These are phyloP conservation scores for Gaillardinia entomophila DNA, from an alignment of 805 yeast genomes.

Conservation along the genomic window DNA sequence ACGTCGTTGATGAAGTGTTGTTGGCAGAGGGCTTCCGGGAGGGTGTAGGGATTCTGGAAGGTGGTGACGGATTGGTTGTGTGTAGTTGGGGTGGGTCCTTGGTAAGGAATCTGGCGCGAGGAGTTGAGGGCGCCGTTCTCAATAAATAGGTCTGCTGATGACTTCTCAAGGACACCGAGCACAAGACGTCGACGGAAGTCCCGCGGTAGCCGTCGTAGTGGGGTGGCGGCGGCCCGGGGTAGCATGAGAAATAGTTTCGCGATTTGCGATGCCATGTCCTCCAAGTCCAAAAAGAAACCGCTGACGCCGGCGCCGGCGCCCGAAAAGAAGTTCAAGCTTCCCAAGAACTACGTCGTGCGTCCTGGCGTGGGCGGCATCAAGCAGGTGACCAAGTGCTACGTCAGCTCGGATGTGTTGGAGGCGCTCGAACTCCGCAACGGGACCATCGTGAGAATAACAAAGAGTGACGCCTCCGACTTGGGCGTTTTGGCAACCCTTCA, in stretches of 20 bases:
- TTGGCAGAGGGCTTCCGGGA: background rate
- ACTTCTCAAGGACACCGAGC: too few relatives aligned
- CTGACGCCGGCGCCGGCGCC: slow-evolving; percentile 14
- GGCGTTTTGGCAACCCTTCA: slow-evolving; percentile 43
- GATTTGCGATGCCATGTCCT: slow-evolving; percentile 11
- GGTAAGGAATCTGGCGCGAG: slow-evolving; percentile 6
- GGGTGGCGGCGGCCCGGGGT: too few relatives aligned
- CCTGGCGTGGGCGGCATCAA: slow-evolving; percentile 16
- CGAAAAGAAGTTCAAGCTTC: slow-evolving; percentile 32
- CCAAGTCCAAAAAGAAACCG: slow-evolving; percentile 20
- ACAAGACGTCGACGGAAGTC: too few relatives aligned
- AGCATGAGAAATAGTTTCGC: too few relatives aligned
- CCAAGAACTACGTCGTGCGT: slow-evolving; percentile 35
- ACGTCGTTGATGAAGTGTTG: background rate
- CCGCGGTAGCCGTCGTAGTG: too few relatives aligned
- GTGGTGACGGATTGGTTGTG: slow-evolving; percentile 8
- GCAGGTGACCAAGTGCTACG: slow-evolving; percentile 19
- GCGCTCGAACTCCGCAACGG: slow-evolving; percentile 43
- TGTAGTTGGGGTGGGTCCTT: slow-evolving; percentile 8
- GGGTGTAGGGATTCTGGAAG: background rate
- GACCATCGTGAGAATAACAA: slow-evolving; percentile 39
- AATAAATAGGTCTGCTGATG: slow-evolving; percentile 15
- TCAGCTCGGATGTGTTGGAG: slow-evolving; percentile 41
- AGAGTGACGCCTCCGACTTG: slow-evolving; percentile 34
- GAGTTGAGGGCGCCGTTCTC: slow-evolving; percentile 6